Evolutionary conservation across 495 filamentous ascomycete species (phyloP), one percentile per base, ranked within the genome.

Genomic region (Beverwykella pulmonaria): DNA sequence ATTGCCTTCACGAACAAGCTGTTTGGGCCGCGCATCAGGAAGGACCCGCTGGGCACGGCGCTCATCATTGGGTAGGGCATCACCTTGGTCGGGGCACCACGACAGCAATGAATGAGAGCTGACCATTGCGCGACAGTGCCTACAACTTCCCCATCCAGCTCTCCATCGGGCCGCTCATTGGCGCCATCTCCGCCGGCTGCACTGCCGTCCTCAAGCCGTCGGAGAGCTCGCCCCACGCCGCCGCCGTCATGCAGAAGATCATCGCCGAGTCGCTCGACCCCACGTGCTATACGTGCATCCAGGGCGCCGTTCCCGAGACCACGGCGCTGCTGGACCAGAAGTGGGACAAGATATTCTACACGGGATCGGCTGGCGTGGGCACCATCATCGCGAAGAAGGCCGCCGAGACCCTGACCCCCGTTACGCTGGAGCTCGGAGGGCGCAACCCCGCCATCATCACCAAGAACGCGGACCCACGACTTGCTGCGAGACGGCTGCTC

Each of bases 311-410:
- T 30, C 81, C 88, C 25, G 92, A 96, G 82, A 91, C 89, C 2
- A 90, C 89, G 19, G 88, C 87, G 6, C 78, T 98, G 34, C 81
- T 98, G 14, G 85, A 92, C 54, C 85, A 92, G 77, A 92, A 92
- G 71, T 98, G 92, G 92, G 93, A 95, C 77, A 97, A 96, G 82
- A 93, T 98, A 70, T 93, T 95, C 80, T 98, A 96, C 80, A 98
- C 94, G 17, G 94, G 94, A 49, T 84, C 83, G 67, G 79, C 82
- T 12, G 79, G 73, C 36, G 93, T 97, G 39, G 94, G 90, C 55
- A 90, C 82, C 50, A 93, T 98, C 77, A 87, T 98, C 69, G 86
- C 92, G 23, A 91, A 92, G 79, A 94, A 94, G 66, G 94, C 94
- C 5, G 93, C 94, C 41, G 90, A 94, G 76, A 88, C 91, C 41